Base-by-base conservation (phyloP, 2,329 filamentous ascomycete genomes). In the Chalara sp. region DNA sequence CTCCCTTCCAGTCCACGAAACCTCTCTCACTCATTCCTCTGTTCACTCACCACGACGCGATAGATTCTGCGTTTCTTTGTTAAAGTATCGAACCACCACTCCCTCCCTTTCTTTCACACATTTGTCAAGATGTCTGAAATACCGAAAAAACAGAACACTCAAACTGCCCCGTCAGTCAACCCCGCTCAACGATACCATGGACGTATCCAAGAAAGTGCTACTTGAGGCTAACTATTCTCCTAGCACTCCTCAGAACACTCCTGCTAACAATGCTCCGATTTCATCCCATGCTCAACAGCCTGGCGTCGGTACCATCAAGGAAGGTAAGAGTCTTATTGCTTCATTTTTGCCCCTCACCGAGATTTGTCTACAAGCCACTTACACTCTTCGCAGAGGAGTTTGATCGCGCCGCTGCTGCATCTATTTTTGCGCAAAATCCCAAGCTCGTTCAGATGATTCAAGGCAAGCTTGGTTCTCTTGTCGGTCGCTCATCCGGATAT, bases 191-290 rank as follows among this genome's bases (percentile, higher is more conserved):
- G 40, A 33, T 44, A 28, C 43, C 41, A 35, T 41, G 32, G 41
- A 21, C 37, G 32, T 31, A 43, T 45, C 39, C 39, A 45, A 49
- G 47, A 37, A 37, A 49, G 32, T 44, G 39, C 32, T 13, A 46
- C 41, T 50, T 45, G 43, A 44, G 50, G 39, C 56, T 63, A 50
- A 64, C 53, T 49, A 45, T 48, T 44, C 30, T 66, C 63, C 67
- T 71, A 97, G 93, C 66, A 99, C 93, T 67, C 93, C 93, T 67
- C 93, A 99, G 75, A 99, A 99, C 78, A 99, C 93, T 51, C 93
- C 93, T 61, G 87, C 89, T 61, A 90, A 84, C 74, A 91, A 92
- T 76, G 93, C 95, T 61, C 93, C 93, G 59, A 97, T 99, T 73
- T 95, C 91, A 49, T 97, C 92, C 56, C 92, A 93, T 72, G 93